A percentile compares a stretch with the other conserved stretches of the same genome.
Evolutionary conservation across 495 filamentous ascomycete genomes (phyloP).

Genomic region (Talaromyces proteolyticus): DNA sequence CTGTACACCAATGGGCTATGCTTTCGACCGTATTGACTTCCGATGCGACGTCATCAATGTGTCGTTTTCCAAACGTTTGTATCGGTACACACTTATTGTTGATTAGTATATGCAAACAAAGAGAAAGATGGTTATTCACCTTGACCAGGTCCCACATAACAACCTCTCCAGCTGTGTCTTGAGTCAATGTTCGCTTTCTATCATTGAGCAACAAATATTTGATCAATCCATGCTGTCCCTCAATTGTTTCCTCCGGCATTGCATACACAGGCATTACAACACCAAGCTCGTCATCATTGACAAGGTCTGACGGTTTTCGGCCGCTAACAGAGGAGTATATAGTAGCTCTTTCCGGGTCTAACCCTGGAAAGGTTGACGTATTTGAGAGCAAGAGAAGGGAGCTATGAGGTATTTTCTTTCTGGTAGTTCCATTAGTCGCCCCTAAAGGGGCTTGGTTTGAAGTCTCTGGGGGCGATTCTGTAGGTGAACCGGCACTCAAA

Average conservation of each 20-base stretch:
- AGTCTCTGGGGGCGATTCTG: slow-evolving; percentile 24
- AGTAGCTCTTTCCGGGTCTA: slow-evolving; percentile 44
- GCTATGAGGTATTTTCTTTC: slow-evolving; percentile 67
- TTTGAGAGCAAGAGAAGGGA: slow-evolving; percentile 76
- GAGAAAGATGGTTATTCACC: slow-evolving; percentile 34
- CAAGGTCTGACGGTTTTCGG: slow-evolving; percentile 56
- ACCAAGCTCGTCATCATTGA: slow-evolving; percentile 52
- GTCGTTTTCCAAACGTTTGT: slow-evolving; percentile 81
- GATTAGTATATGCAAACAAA: neutral
- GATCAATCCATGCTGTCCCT: slow-evolving; percentile 91
- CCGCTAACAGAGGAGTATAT: slow-evolving; percentile 40
- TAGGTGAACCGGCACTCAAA: slow-evolving; percentile 19
- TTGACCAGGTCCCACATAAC: slow-evolving; percentile 89
- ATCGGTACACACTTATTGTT: slow-evolving; percentile 68
- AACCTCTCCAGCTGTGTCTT: slow-evolving; percentile 96
- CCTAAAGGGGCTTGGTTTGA: slow-evolving; percentile 20
- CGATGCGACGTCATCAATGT: slow-evolving; percentile 85
- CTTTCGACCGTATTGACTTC: slow-evolving; percentile 84
- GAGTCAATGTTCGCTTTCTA: slow-evolving; percentile 76
- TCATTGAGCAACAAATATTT: slow-evolving; percentile 93
- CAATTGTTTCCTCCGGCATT: slow-evolving; percentile 80
- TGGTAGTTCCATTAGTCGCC: slow-evolving; percentile 25
- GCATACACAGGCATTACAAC: slow-evolving; percentile 61
- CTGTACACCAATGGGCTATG: slow-evolving; percentile 90
- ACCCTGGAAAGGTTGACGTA: slow-evolving; percentile 64